phyloP scores from a whole-genome alignment of 1,139 yeast species.

The Yamadazyma epiphylla region DNA sequence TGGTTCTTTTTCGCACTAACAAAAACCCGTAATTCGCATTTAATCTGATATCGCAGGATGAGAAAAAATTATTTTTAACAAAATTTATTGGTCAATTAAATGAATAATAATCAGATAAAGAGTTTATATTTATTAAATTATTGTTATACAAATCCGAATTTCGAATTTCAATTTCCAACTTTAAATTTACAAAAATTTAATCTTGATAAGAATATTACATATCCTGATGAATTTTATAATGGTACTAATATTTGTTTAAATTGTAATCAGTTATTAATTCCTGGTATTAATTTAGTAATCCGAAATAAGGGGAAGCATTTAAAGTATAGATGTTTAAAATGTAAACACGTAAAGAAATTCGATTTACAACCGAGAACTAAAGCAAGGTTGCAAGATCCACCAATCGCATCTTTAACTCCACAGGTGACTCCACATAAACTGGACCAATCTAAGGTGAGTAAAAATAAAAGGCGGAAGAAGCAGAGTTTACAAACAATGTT shows the following conservation, averaged over 20 bases:
- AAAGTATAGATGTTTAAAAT: conserved; percentile 12
- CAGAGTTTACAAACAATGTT: conserved; percentile 35
- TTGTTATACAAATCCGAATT: conserved; percentile 16
- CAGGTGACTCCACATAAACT: too few species aligned
- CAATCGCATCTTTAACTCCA: too few species aligned
- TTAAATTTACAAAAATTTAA: conserved; percentile 19
- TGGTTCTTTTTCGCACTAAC: not conserved
- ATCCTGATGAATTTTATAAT: conserved; percentile 21
- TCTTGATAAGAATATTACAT: conserved; percentile 20
- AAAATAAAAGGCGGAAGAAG: conserved; percentile 27
- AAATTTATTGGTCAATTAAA: not conserved
- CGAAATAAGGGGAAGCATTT: conserved; percentile 9
- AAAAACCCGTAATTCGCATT: not conserved
- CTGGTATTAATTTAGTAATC: conserved; percentile 37
- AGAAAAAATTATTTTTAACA: not conserved
- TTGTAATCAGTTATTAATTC: conserved; percentile 44
- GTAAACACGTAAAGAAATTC: conserved; percentile 6
- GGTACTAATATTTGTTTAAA: conserved; percentile 35
- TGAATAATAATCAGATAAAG: conserved; percentile 18
- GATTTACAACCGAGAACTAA: conserved; percentile 4
- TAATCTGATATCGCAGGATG: not conserved
- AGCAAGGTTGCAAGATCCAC: too few species aligned
- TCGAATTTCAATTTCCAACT: conserved; percentile 7
- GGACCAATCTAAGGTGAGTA: too few species aligned
- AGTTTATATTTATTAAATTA: conserved; percentile 22